Percentiles rank a stretch among this genome's conserved stretches.
Evolutionary conservation across 495 filamentous ascomycete species (phyloP).

Genomic region (Parmelia sp.): DNA sequence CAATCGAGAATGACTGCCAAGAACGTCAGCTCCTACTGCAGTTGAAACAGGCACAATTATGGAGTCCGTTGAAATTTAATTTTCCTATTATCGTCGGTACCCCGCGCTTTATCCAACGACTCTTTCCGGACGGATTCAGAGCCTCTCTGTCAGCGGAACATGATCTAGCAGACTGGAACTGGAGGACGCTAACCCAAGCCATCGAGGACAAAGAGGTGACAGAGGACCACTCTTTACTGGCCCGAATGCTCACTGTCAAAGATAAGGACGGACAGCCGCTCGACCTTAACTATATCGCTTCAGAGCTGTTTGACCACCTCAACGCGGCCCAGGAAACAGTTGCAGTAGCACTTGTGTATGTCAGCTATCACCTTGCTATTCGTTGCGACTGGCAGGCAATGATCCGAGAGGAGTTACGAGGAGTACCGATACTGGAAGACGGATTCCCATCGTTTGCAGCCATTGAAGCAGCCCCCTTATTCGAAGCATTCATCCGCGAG

Average conservation of each 20-base stretch:
- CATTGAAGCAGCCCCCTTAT: neutral
- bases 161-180: constrained; percentile 1
- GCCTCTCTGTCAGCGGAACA: constrained; percentile 1
- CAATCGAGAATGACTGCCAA: neutral
- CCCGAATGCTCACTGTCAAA: neutral
- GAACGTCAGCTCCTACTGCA: neutral
- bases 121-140: neutral
- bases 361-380: neutral
- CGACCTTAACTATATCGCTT: neutral
- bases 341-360: neutral
- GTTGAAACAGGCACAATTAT: constrained; percentile 3
- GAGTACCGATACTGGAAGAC: neutral
- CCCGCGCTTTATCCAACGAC: neutral
- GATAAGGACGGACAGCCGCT: constrained; percentile 1
- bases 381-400: neutral
- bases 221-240: constrained; percentile 3
- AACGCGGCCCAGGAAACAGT: constrained; percentile 2
- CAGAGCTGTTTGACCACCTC: neutral
- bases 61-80: neutral
- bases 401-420: neutral
- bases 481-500: neutral
- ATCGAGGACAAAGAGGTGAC: neutral
- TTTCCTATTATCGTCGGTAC: neutral
- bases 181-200: neutral
- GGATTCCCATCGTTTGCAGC: neutral